Percentiles rank a stretch among this genome's conserved stretches.
These are phyloP conservation scores for Rubus parviflorus DNA, from an alignment of 306 rosid genomes.

Conservation along the genomic window DNA sequence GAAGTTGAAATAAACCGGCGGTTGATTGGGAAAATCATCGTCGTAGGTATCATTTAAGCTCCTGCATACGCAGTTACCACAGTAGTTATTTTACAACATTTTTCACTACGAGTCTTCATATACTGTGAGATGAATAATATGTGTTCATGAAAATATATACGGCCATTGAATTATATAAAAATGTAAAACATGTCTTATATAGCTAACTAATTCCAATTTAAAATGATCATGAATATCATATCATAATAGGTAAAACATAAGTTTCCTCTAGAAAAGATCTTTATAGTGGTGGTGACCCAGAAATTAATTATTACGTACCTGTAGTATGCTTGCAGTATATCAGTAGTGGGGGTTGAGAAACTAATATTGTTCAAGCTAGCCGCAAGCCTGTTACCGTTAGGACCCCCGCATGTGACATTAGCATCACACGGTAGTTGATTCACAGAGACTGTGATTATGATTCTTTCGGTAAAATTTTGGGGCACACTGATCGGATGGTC, in stretches of 20 bases:
- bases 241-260: no score
- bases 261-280: background rate
- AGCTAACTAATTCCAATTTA: no score
- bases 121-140: no score
- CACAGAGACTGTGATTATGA: conserved; percentile 24
- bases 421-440: conserved; percentile 22
- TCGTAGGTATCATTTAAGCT: conserved; percentile 11
- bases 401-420: conserved; percentile 26
- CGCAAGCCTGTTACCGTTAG: conserved; percentile 18
- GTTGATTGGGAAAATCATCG: conserved; percentile 28
- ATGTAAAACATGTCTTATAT: no score
- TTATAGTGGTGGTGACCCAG: background rate
- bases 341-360: conserved; percentile 24
- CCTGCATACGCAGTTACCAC: background rate
- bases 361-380: conserved; percentile 41
- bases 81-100: no score
- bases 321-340: conserved; percentile 36
- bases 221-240: no score
- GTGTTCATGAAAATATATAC: no score
- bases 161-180: no score
- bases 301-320: conserved; percentile 10
- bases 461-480: conserved; percentile 1
- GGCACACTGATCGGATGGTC: conserved; percentile 32
- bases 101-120: no score
- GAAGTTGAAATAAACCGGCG: conserved; percentile 29